These are phyloP conservation scores for Hypoxylon fuscum DNA, from an alignment of 495 filamentous ascomycete species.

Conservation along the genomic window DNA sequence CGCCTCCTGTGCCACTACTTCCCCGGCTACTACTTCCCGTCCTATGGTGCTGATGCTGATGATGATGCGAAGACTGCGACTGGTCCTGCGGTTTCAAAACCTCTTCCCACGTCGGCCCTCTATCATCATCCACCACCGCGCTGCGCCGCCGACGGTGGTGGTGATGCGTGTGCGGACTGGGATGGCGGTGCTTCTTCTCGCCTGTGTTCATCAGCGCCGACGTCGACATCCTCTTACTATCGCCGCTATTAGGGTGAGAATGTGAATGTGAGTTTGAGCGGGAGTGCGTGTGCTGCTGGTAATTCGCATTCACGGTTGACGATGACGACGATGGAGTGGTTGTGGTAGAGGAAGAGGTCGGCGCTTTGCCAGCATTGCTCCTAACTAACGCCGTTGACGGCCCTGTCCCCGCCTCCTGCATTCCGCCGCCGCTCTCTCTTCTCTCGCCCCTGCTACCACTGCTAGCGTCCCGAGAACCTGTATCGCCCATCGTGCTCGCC, in stretches of 20 bases:
- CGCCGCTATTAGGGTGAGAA: not conserved
- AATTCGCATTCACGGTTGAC: too few species aligned
- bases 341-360: not conserved
- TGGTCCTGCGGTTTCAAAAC: slow-evolving; percentile 19
- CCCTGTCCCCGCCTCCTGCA: too few species aligned
- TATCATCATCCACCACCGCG: slow-evolving; percentile 23
- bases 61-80: slow-evolving; percentile 11
- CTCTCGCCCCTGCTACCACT: not conserved
- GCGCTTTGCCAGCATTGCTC: not conserved
- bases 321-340: too few species aligned
- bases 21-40: slow-evolving; percentile 8
- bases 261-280: too few species aligned
- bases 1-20: not conserved
- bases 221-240: not conserved
- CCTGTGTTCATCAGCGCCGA: not conserved
- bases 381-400: too few species aligned
- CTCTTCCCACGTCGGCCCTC: slow-evolving; percentile 42
- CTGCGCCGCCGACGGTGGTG: not conserved
- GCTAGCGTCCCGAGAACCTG: not conserved
- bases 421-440: not conserved
- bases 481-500: not conserved
- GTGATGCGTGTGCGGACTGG: not conserved
- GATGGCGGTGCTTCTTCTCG: slow-evolving; percentile 14
- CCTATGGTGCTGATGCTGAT: slow-evolving; percentile 7
- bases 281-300: too few species aligned